Evolutionary conservation across 1,284 basidiomycete species (phyloP).

Genomic region (Rhizopogon hawkerae): DNA sequence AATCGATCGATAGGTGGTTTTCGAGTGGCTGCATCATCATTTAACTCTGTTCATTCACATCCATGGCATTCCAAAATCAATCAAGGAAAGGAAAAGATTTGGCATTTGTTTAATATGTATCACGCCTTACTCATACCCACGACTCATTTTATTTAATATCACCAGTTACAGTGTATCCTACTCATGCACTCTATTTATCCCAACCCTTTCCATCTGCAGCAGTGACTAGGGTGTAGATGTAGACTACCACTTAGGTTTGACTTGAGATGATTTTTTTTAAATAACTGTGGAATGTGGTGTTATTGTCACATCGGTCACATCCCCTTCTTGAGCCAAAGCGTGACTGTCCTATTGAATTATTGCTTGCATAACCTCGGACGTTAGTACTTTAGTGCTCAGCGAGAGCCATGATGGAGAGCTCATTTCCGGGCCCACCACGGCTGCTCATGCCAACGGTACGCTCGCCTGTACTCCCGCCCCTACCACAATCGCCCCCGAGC

Average conservation of each 20-base stretch:
- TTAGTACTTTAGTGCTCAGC: not conserved
- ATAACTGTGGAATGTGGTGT: no score
- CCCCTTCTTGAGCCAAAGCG: not conserved
- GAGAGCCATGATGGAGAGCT: slow-evolving; percentile 20
- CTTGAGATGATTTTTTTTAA: not conserved
- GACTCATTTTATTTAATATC: not conserved
- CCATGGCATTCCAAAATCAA: not conserved
- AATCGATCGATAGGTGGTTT: slow-evolving; percentile 35
- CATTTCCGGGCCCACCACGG: slow-evolving; percentile 9
- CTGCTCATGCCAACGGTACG: slow-evolving; percentile 27
- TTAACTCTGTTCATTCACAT: slow-evolving; percentile 7
- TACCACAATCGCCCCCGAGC: slow-evolving; percentile 6
- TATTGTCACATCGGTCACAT: slow-evolving; percentile 9
- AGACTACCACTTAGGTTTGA: not conserved
- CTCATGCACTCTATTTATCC: not conserved
- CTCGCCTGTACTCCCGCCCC: slow-evolving; percentile 9
- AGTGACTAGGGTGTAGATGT: not conserved
- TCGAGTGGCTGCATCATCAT: slow-evolving; percentile 37
- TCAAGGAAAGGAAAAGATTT: not conserved
- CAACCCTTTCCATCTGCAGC: not conserved
- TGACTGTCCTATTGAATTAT: slow-evolving; percentile 1
- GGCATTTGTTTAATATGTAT: slow-evolving; percentile 10
- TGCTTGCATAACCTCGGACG: no score
- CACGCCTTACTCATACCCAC: slow-evolving; percentile 8
- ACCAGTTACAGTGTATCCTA: not conserved